Evolutionary conservation across 768 basidiomycete species (phyloP).

Genomic region (Kwoniella sp.): DNA sequence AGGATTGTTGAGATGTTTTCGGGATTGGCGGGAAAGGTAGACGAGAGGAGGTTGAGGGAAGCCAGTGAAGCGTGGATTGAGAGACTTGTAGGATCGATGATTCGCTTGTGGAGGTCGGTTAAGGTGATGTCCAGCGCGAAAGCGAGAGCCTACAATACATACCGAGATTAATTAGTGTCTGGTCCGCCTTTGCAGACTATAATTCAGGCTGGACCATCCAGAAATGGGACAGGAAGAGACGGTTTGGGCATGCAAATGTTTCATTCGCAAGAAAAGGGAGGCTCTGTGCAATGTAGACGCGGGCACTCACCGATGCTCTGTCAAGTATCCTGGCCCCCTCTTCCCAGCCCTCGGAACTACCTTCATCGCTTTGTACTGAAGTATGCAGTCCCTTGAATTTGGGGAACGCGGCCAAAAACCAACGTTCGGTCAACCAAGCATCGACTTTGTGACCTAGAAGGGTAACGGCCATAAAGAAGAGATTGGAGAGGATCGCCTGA

Average conservation of each 20-base stretch:
- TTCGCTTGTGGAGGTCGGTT: not conserved
- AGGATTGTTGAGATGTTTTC: not conserved
- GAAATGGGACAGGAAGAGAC: not conserved
- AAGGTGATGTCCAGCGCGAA: constrained; percentile 5
- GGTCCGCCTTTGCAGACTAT: too few relatives aligned
- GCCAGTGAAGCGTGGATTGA: constrained; percentile 20
- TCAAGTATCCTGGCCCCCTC: constrained; percentile 6
- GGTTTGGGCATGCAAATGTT: too few relatives aligned
- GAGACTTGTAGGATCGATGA: constrained; percentile 17
- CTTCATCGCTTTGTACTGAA: not conserved
- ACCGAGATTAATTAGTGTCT: not conserved
- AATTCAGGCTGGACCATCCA: not conserved
- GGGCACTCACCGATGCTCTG: constrained; percentile 19
- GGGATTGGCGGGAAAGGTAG: not conserved
- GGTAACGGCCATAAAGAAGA: constrained; percentile 26
- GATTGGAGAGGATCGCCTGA: constrained; percentile 36
- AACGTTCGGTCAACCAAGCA: constrained; percentile 23
- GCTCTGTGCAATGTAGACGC: too few relatives aligned
- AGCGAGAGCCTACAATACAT: not conserved
- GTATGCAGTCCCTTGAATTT: constrained; percentile 7
- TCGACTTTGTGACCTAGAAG: constrained; percentile 25
- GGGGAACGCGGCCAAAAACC: constrained; percentile 30
- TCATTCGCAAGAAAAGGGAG: too few relatives aligned
- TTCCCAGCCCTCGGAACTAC: constrained; percentile 1
- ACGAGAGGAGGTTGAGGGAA: constrained; percentile 20